phyloP scores from a whole-genome alignment of 257 asterid genomes.

The Salvia hispanica region DNA sequence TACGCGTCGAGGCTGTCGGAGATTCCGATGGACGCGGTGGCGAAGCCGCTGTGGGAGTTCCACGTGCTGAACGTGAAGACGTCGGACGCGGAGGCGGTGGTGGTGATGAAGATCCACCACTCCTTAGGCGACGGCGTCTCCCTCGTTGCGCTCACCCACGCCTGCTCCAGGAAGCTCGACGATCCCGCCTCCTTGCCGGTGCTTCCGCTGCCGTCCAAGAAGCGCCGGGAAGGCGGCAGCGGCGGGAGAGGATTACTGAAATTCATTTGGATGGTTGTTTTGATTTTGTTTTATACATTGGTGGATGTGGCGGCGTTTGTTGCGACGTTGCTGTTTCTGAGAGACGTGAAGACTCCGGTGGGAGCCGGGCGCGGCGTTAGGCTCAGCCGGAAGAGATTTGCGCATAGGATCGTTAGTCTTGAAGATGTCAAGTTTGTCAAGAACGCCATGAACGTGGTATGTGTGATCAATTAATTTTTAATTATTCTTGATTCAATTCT shows the following conservation, averaged over 20 bases:
- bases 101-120: constrained; percentile 40
- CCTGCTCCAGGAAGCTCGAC: constrained; percentile 38
- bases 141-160: constrained; percentile 38
- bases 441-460: constrained; percentile 46
- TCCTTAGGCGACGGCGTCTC: constrained; percentile 56
- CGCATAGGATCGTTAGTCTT: constrained; percentile 37
- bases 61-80: constrained; percentile 47
- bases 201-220: constrained; percentile 28
- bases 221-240: not conserved
- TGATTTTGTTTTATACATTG: constrained; percentile 25
- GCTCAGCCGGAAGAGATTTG: constrained; percentile 29
- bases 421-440: constrained; percentile 54
- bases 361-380: constrained; percentile 27
- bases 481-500: too few relatives aligned
- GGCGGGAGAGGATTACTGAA: constrained; percentile 1
- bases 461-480: not conserved
- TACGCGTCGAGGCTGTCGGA: constrained; percentile 33
- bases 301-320: constrained; percentile 30
- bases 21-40: constrained; percentile 28
- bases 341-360: constrained; percentile 42
- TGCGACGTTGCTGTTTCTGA: constrained; percentile 34
- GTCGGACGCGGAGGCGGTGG: constrained; percentile 39
- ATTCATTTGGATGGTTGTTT: constrained; percentile 24
- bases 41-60: constrained; percentile 54
- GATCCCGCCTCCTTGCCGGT: constrained; percentile 42